phyloP scores from a whole-genome alignment of 805 yeast species.

The Monosporozyma siamensis region DNA sequence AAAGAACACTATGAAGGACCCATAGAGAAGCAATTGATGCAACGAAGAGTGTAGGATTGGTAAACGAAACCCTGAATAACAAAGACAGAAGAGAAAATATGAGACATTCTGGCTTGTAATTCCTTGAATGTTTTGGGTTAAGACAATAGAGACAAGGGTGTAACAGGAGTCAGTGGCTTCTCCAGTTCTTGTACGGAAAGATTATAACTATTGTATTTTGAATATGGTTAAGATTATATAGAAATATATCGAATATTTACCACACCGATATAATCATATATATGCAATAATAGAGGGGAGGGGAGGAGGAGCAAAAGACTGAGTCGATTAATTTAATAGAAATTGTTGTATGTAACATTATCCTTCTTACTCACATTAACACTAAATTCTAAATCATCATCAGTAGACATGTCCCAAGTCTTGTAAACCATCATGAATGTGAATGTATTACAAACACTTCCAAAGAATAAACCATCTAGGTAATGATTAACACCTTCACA shows the following conservation, averaged over 20 bases:
- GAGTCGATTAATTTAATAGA: too few relatives aligned
- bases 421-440: conserved; percentile 92
- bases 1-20: background rate
- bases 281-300: too few relatives aligned
- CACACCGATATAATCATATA: too few relatives aligned
- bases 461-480: conserved; percentile 83
- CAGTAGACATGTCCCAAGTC: conserved; percentile 92
- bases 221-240: background rate
- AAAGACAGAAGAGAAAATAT: too few relatives aligned
- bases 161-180: too few relatives aligned
- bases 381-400: conserved; percentile 88
- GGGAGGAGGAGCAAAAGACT: too few relatives aligned
- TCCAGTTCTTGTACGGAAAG: too few relatives aligned
- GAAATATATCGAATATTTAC: too few relatives aligned
- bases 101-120: background rate
- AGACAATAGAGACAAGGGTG: background rate
- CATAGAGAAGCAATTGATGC: background rate
- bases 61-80: too few relatives aligned
- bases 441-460: conserved; percentile 68
- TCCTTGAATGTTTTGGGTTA: background rate
- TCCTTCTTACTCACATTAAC: conserved; percentile 46
- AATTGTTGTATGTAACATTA: conserved; percentile 19
- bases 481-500: conserved; percentile 75
- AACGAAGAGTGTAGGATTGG: too few relatives aligned
- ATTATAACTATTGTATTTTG: too few relatives aligned